These are phyloP conservation scores for Beauveria sp. DNA, from an alignment of 2,329 filamentous ascomycete genomes.

Conservation along the genomic window DNA sequence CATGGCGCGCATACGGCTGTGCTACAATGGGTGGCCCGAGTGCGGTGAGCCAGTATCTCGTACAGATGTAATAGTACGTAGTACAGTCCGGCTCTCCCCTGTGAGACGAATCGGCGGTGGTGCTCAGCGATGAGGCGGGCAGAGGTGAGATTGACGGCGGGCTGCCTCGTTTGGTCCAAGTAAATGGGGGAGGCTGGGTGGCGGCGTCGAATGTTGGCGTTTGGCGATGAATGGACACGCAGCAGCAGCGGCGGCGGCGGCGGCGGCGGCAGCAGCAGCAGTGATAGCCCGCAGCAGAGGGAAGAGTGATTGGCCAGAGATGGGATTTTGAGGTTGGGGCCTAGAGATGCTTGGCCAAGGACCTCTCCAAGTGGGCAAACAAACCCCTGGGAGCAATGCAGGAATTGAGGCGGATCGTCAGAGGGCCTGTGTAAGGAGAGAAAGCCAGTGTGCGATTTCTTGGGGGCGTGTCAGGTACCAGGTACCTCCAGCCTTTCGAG, in stretches of 20 bases:
- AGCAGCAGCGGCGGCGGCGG: neutral
- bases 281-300: too few species aligned
- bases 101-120: neutral
- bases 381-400: neutral
- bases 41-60: neutral
- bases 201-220: neutral
- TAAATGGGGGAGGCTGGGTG: slow-evolving; percentile 5
- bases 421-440: neutral
- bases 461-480: neutral
- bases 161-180: neutral
- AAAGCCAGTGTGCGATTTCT: neutral
- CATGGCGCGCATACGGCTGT: slow-evolving; percentile 7
- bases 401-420: slow-evolving; percentile 6
- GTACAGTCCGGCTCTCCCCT: neutral
- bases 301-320: too few species aligned
- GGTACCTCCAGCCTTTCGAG: neutral
- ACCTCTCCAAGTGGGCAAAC: neutral
- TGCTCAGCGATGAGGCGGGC: neutral
- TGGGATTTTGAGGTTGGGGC: neutral
- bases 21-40: neutral
- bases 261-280: neutral
- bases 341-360: neutral
- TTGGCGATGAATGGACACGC: neutral
- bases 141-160: neutral
- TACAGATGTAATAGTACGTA: too few species aligned